These are phyloP conservation scores for Fusarium pseudoanthophilum DNA, from an alignment of 2,329 filamentous ascomycete species.

Conservation along the genomic window DNA sequence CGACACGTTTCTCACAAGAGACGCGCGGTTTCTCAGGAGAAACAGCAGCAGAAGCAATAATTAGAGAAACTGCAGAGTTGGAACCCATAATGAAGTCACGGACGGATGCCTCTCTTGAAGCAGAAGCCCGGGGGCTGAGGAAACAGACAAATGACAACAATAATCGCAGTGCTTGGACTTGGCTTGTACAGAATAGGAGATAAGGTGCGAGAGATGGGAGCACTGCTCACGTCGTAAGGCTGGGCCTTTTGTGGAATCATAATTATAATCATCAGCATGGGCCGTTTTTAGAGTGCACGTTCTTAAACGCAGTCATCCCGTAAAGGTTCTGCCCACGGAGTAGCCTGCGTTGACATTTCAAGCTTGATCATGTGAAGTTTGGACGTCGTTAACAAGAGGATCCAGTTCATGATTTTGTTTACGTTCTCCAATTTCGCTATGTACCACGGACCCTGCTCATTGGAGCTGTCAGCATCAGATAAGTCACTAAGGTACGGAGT, in stretches of 20 bases:
- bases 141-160: not conserved
- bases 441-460: conserved; percentile 8
- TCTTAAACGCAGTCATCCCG: conserved; percentile 8
- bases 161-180: conserved; percentile 14
- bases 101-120: conserved; percentile 10
- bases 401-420: not conserved
- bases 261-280: conserved; percentile 1
- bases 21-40: conserved; percentile 6
- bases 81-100: conserved; percentile 18
- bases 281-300: not conserved
- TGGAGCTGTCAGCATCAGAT: conserved; percentile 10
- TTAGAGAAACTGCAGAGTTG: not conserved
- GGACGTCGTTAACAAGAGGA: not conserved
- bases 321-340: not conserved
- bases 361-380: not conserved
- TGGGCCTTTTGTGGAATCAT: conserved; percentile 22
- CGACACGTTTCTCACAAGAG: conserved; percentile 5
- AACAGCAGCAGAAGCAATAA: conserved; percentile 15
- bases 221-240: conserved; percentile 18
- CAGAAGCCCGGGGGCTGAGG: conserved; percentile 10
- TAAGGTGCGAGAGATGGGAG: conserved; percentile 21
- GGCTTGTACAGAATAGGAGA: conserved; percentile 27
- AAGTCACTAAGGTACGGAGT: not conserved
- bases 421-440: conserved; percentile 8
- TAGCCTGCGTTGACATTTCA: not conserved